A percentile compares a stretch with the other conserved stretches of the same genome.
phyloP scores from a whole-genome alignment of 768 basidiomycete genomes.

The Tulasnella sp. region DNA sequence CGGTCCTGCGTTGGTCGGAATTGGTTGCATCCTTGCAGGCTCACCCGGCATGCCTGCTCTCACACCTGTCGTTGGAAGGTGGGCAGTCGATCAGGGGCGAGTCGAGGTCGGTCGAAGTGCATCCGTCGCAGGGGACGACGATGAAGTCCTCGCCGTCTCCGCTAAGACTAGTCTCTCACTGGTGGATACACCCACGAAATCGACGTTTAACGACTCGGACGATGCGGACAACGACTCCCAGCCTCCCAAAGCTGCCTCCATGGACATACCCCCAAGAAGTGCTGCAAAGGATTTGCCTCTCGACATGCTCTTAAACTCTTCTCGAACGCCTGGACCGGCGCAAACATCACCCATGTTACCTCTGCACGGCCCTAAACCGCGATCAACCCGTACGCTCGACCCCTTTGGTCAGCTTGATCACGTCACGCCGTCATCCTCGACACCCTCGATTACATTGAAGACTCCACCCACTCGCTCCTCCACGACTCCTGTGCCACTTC shows the following conservation, averaged over 20 bases:
- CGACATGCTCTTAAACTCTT: neutral
- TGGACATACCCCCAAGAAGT: neutral
- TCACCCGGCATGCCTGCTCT: slow-evolving; percentile 63
- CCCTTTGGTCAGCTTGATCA: slow-evolving; percentile 57
- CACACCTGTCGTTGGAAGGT: slow-evolving; percentile 60
- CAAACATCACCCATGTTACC: slow-evolving; percentile 66
- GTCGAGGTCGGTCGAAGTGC: slow-evolving; percentile 44
- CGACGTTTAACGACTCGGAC: slow-evolving; percentile 5
- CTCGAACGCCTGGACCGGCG: slow-evolving; percentile 25
- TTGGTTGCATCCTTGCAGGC: slow-evolving; percentile 70
- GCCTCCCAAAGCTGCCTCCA: slow-evolving; percentile 17
- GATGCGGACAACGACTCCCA: slow-evolving; percentile 20
- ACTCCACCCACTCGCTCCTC: slow-evolving; percentile 22
- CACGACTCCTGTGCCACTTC: slow-evolving; percentile 32
- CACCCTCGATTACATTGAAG: slow-evolving; percentile 20
- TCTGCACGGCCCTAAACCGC: slow-evolving; percentile 37
- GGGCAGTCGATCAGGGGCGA: slow-evolving; percentile 83
- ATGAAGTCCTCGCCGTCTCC: neutral
- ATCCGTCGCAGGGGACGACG: neutral
- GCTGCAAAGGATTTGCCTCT: slow-evolving; percentile 27
- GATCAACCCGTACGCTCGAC: slow-evolving; percentile 38
- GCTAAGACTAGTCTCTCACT: neutral
- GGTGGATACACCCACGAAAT: neutral
- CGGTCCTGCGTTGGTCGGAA: slow-evolving; percentile 69
- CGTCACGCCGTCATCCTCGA: slow-evolving; percentile 26